Conservation (phyloP, 164 flowering plant species). For the Sedum album region DNA sequence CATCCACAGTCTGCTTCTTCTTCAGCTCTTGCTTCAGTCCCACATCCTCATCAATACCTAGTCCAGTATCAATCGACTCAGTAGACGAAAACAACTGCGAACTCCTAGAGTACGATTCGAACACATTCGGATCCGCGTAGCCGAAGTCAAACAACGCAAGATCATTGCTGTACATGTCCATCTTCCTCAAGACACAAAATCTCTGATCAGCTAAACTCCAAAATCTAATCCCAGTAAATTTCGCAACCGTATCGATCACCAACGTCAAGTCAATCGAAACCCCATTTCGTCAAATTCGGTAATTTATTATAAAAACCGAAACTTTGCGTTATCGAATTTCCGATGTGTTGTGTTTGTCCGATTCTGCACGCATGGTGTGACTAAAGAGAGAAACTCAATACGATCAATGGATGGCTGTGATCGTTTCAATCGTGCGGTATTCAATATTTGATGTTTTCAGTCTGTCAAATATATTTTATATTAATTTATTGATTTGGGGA, state of each 20-base stretch:
- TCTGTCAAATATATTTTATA: background rate
- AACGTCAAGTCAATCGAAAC: background rate
- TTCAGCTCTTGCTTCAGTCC: background rate
- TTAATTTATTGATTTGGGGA: no score
- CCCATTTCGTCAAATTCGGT: background rate
- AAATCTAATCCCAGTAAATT: background rate
- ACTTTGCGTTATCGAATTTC: background rate
- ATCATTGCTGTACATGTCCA: conserved; percentile 5
- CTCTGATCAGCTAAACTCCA: background rate
- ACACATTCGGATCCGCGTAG: conserved; percentile 18
- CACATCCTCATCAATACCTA: background rate
- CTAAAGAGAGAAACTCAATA: no score
- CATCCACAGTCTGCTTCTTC: background rate
- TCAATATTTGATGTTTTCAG: no score
- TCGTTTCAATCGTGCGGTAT: background rate
- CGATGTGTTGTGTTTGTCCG: no score
- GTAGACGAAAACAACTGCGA: conserved; percentile 2
- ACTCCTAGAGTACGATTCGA: conserved; percentile 14
- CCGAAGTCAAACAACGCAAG: background rate
- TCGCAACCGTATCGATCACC: background rate
- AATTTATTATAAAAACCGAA: background rate
- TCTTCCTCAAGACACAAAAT: background rate
- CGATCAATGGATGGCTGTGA: background rate
- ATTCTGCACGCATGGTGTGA: no score
- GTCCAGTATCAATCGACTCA: background rate